phyloP scores from a whole-genome alignment of 78 protist species.

The Bigelowiella natans region DNA sequence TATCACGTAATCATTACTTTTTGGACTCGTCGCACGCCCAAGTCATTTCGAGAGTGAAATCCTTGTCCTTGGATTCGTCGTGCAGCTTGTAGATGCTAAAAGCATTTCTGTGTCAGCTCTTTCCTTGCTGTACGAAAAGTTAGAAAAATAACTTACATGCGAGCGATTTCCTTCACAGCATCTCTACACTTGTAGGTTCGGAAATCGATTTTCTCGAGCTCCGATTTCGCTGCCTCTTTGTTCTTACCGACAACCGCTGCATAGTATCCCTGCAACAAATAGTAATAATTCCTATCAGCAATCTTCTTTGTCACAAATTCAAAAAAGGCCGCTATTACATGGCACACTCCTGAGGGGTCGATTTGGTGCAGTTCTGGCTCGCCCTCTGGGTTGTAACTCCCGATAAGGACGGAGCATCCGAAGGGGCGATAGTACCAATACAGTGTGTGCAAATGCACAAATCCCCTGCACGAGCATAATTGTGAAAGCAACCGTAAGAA shows the following conservation, averaged over 20 bases:
- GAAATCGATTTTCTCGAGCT: conserved; percentile 76
- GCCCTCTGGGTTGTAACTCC: conserved; percentile 52
- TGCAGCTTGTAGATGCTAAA: conserved; percentile 68
- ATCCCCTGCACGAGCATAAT: conserved; percentile 11
- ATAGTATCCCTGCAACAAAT: conserved; percentile 45
- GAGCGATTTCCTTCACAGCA: conserved; percentile 73
- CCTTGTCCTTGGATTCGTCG: conserved; percentile 89
- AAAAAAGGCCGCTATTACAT: not conserved
- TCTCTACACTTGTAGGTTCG: conserved; percentile 55
- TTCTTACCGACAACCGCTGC: conserved; percentile 81
- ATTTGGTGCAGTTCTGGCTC: conserved; percentile 67
- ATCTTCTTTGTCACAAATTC: not conserved
- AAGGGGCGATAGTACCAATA: conserved; percentile 85
- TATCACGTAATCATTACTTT: no score
- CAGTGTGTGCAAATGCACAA: conserved; percentile 60
- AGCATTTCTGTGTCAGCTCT: not conserved
- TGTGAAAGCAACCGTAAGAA: conserved; percentile 21
- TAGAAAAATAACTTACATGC: conserved; percentile 39
- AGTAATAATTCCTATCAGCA: not conserved
- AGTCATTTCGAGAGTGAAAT: conserved; percentile 76
- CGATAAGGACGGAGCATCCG: conserved; percentile 77
- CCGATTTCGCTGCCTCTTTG: conserved; percentile 80
- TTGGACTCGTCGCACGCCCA: not conserved
- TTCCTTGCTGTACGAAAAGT: not conserved
- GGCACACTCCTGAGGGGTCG: conserved; percentile 86